These are phyloP conservation scores for Notholithocarpus densiflorus DNA, from an alignment of 306 rosid species.

Conservation along the genomic window DNA sequence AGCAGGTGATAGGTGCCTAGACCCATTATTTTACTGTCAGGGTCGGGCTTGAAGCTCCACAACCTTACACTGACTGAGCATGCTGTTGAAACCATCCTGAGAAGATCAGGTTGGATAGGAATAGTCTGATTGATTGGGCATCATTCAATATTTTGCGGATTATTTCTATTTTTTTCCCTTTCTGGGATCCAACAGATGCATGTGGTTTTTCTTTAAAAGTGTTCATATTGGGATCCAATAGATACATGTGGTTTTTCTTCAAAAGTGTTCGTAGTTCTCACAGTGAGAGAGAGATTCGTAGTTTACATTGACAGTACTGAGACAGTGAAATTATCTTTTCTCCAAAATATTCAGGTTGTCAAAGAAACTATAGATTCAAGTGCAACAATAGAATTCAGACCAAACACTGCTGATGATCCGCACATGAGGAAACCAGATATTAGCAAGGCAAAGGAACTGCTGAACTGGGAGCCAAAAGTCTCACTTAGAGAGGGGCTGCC, in stretches of 20 bases:
- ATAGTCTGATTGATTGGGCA: too few relatives aligned
- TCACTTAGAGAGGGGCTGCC: conserved; percentile 90
- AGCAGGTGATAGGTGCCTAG: too few relatives aligned
- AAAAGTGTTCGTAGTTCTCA: background rate
- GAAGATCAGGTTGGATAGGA: too few relatives aligned
- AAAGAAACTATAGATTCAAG: conserved; percentile 92
- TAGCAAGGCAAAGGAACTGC: conserved; percentile 82
- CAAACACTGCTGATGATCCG: conserved; percentile 98
- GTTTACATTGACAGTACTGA: background rate
- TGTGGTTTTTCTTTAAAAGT: background rate
- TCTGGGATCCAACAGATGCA: background rate
- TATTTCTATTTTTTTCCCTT: background rate
- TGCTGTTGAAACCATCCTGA: too few relatives aligned
- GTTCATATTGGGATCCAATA: background rate
- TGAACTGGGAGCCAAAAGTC: conserved; percentile 91
- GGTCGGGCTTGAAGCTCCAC: too few relatives aligned
- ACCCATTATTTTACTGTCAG: too few relatives aligned
- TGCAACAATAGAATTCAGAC: conserved; percentile 77
- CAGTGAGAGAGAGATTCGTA: background rate
- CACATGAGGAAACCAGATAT: conserved; percentile 99
- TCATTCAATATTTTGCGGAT: too few relatives aligned
- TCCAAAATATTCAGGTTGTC: conserved; percentile 63
- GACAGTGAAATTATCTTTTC: conserved; percentile 3
- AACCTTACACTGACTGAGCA: too few relatives aligned
- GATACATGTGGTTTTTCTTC: background rate